Evolutionary conservation across 257 asterid species (phyloP), one percentile per base, ranked within the genome.

Genomic region (Gardenia jasminoides): DNA sequence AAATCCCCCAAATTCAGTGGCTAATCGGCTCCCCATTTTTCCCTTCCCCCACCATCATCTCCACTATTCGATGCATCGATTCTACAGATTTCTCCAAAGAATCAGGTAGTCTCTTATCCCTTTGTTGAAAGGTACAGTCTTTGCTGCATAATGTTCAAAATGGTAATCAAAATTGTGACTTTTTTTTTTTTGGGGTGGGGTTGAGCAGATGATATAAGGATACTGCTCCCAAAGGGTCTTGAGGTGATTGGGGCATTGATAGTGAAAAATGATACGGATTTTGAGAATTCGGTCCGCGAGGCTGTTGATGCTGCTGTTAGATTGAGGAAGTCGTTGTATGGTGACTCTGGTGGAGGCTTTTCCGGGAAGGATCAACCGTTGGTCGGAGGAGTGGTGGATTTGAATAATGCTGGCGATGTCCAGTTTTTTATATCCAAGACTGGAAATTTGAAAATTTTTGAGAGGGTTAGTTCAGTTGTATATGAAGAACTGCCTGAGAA

Each of bases 201-300:
- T 10, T 62, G n/a, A 71, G 67, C 94, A 95, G 99, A 89, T 85
- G 99, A 93, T 73, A 81, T 93, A 75, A 88, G 86, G 82, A 85
- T 88, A 67, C 84, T 95, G 83, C 79, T 91, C 52, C 97, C 94
- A 0, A 88, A 88, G 88, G 99, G 98, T 8, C 90, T 93, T 73
- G 94, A 95, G 81, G 91, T 95, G 28, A 84, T 89, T 26, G 99
- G 99, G 81, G 97, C 92, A 31, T 75, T 92, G 83, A 81, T 92
- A 83, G 88, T 84, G 68, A 89, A 76, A 76, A 79, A 79, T 69
- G 90, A 77, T 20, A 31, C 78, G 30, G 85, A 80, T 80, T 50
- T 79, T 10, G 86, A 84, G 56, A 88, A 74, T 76, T 50, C 80
- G 47, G 97, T 86, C 0, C 65, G 79, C 12, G 83, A 87, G 84